Evolutionary conservation across 2,329 filamentous ascomycete genomes (phyloP).

Genomic region (Pseudogymnoascus sp.): DNA sequence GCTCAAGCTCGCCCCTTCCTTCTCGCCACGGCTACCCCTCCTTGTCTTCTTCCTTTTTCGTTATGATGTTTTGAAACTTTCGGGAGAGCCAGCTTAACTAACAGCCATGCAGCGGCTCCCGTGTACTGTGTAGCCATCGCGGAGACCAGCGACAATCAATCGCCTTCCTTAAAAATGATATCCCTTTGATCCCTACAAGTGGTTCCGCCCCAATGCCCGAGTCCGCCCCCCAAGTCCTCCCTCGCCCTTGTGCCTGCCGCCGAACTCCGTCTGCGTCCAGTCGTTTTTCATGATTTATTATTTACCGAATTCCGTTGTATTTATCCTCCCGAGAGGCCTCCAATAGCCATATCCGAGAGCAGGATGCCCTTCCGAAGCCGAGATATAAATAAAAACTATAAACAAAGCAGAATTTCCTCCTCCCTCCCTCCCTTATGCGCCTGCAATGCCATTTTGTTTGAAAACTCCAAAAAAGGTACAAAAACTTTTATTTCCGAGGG

Average conservation of each 20-base stretch:
- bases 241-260: not conserved
- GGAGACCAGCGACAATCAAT: not conserved
- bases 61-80: not conserved
- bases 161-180: not conserved
- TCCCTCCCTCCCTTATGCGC: not conserved
- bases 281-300: constrained; percentile 1
- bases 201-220: not conserved
- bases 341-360: not conserved
- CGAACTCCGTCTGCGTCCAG: not conserved
- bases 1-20: not conserved
- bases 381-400: not conserved
- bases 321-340: not conserved
- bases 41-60: not conserved
- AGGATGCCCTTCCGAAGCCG: not conserved
- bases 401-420: not conserved
- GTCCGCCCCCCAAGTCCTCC: not conserved
- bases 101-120: not conserved
- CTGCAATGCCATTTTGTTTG: constrained; percentile 7
- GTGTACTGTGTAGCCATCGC: not conserved
- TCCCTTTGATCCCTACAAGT: not conserved
- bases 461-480: constrained; percentile 9
- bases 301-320: not conserved
- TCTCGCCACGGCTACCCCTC: not conserved
- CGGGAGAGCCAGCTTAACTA: not conserved
- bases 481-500: constrained; percentile 16